phyloP scores from a whole-genome alignment of 2,329 filamentous ascomycete species.

The Cadophora gregata region DNA sequence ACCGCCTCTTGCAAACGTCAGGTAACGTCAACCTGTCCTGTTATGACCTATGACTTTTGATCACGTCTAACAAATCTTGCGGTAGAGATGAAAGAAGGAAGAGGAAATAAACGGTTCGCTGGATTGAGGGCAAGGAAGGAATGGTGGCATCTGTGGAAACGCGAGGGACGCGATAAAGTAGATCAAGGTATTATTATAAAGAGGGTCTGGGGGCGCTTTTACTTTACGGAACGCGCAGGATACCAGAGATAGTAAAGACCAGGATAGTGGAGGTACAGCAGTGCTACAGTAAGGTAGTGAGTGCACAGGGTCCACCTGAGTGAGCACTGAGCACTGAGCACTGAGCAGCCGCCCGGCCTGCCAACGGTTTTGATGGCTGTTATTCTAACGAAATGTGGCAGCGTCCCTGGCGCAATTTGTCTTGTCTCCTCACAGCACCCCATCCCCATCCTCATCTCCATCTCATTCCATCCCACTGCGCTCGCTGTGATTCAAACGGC shows the following conservation, averaged over 20 bases:
- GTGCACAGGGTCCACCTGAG: not conserved
- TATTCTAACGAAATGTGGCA: conserved; percentile 11
- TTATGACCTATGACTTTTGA: not conserved
- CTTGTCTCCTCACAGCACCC: not conserved
- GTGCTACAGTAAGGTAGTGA: too few relatives aligned
- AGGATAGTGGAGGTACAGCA: not conserved
- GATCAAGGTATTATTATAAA: too few relatives aligned
- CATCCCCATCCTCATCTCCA: too few relatives aligned
- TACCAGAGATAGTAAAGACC: not conserved
- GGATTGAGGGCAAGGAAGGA: not conserved
- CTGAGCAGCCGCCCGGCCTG: not conserved
- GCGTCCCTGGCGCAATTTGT: not conserved
- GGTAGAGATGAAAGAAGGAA: not conserved
- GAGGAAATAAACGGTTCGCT: not conserved
- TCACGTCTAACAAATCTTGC: not conserved
- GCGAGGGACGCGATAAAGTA: conserved; percentile 5
- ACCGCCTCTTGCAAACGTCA: conserved; percentile 1
- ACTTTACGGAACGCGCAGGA: not conserved
- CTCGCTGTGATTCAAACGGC: conserved; percentile 24
- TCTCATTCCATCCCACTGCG: not conserved
- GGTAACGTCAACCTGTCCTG: not conserved
- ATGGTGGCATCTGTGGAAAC: not conserved
- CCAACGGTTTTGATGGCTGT: conserved; percentile 2
- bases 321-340: too few relatives aligned
- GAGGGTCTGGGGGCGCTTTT: not conserved